Evolutionary conservation across 2,329 filamentous ascomycete species (phyloP).

Genomic region (Clonostachys rhizophaga): DNA sequence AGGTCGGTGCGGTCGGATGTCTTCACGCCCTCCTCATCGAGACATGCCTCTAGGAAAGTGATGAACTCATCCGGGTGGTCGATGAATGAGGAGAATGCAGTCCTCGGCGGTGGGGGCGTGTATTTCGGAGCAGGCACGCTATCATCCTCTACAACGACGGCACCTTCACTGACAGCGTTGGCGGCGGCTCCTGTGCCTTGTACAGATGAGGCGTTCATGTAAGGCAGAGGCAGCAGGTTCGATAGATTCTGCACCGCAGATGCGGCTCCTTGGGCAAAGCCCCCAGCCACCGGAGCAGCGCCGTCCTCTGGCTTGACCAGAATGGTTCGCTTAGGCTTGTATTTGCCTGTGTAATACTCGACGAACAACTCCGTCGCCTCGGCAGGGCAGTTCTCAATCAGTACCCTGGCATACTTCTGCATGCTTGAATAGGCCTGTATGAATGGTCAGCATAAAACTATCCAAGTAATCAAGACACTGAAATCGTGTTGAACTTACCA

Average conservation of each 20-base stretch:
- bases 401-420: conserved; percentile 90
- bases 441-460: too few relatives aligned
- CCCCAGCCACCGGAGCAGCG: conserved; percentile 29
- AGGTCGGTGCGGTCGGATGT: conserved; percentile 77
- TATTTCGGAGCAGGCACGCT: conserved; percentile 55
- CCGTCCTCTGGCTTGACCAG: conserved; percentile 21
- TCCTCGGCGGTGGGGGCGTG: conserved; percentile 74
- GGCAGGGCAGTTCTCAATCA: conserved; percentile 80
- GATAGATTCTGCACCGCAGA: conserved; percentile 83
- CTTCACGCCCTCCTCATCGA: conserved; percentile 66
- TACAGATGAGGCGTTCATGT: conserved; percentile 25
- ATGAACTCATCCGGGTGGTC: conserved; percentile 93
- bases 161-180: conserved; percentile 46
- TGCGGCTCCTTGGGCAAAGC: conserved; percentile 54
- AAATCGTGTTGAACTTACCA: too few relatives aligned
- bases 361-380: conserved; percentile 86
- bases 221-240: conserved; percentile 77
- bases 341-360: conserved; percentile 88
- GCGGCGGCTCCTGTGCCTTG: conserved; percentile 58
- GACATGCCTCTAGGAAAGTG: conserved; percentile 82
- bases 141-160: conserved; percentile 43
- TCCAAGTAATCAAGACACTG: background rate
- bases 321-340: conserved; percentile 63
- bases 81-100: conserved; percentile 93
- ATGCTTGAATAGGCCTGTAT: conserved; percentile 75